phyloP scores from a whole-genome alignment of 805 yeast species.

The Myxozyma neglecta region DNA sequence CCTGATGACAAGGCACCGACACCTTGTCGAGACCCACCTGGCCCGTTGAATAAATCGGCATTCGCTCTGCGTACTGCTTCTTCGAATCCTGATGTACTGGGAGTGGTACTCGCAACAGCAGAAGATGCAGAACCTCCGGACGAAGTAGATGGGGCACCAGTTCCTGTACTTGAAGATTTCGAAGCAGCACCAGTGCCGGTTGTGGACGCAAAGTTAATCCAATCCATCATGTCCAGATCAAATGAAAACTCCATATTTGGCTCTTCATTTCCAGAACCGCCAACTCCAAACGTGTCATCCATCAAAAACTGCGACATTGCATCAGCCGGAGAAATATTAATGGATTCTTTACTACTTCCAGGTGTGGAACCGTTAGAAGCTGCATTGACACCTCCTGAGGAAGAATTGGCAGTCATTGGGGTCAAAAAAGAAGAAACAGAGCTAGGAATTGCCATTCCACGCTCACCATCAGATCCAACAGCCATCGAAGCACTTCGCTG shows the following conservation, averaged over 20 bases:
- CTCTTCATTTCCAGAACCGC: constrained; percentile 18
- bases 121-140: neutral
- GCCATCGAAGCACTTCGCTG: constrained; percentile 4
- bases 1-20: constrained; percentile 1
- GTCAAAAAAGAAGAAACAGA: constrained; percentile 12
- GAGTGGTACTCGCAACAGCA: neutral
- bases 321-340: constrained; percentile 30
- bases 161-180: neutral
- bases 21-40: constrained; percentile 29
- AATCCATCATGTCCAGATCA: constrained; percentile 32
- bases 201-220: constrained; percentile 29
- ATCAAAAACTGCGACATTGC: constrained; percentile 32
- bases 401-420: neutral
- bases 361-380: neutral
- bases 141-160: neutral
- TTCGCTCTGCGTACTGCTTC: constrained; percentile 28
- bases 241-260: constrained; percentile 24
- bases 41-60: constrained; percentile 28
- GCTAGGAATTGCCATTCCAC: constrained; percentile 21
- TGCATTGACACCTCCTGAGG: neutral
- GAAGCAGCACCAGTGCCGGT: neutral
- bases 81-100: constrained; percentile 2
- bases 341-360: constrained; percentile 7
- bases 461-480: constrained; percentile 12
- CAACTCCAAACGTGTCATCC: constrained; percentile 30